phyloP scores from a whole-genome alignment of 352 stramenopile genomes.

The Phytophthora brassicae region DNA sequence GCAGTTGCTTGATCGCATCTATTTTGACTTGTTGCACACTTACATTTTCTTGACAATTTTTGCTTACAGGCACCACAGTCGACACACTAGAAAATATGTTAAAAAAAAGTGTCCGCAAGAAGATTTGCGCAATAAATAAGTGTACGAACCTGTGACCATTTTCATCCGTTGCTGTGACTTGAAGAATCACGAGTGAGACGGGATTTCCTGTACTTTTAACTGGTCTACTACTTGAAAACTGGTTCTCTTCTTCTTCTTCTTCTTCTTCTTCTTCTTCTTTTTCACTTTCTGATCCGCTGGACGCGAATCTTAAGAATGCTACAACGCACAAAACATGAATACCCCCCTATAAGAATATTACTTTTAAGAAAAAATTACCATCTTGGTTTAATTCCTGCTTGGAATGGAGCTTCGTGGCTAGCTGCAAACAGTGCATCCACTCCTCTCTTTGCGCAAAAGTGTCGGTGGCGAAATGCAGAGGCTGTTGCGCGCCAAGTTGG shows the following conservation, averaged over 20 bases:
- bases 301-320: slow-evolving; percentile 59
- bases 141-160: slow-evolving; percentile 33
- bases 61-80: slow-evolving; percentile 42
- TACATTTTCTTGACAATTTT: slow-evolving; percentile 36
- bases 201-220: slow-evolving; percentile 10
- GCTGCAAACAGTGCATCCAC: slow-evolving; percentile 45
- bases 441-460: slow-evolving; percentile 41
- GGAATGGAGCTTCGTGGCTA: slow-evolving; percentile 39
- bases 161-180: slow-evolving; percentile 33
- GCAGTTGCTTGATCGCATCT: slow-evolving; percentile 55
- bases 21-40: slow-evolving; percentile 60
- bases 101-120: too few species aligned
- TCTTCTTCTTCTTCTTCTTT: slow-evolving; percentile 27
- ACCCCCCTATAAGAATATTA: too few species aligned
- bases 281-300: slow-evolving; percentile 50
- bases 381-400: slow-evolving; percentile 16
- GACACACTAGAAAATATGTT: slow-evolving; percentile 20
- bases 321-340: too few species aligned
- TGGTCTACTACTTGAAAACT: slow-evolving; percentile 17
- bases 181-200: slow-evolving; percentile 36
- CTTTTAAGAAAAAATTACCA: too few species aligned
- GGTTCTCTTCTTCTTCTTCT: slow-evolving; percentile 30
- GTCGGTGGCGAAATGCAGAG: slow-evolving; percentile 42
- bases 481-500: slow-evolving; percentile 15
- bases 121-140: too few species aligned